Evolutionary conservation across 805 yeast genomes (phyloP), one percentile per base, ranked within the genome.

Genomic region (Tetrapisispora fleetii): DNA sequence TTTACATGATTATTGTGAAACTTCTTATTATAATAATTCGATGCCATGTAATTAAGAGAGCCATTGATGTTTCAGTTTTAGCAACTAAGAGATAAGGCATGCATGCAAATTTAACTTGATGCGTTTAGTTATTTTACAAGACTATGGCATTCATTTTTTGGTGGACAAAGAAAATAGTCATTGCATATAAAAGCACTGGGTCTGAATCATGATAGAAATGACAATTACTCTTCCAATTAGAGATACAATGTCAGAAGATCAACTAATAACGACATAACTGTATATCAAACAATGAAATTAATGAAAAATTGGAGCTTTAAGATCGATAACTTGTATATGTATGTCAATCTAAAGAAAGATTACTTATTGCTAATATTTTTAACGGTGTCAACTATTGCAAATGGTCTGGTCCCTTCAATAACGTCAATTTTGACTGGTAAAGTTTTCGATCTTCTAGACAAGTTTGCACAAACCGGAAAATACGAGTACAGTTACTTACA

Each of bases 351-450:
- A 1, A 37, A 49, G 11, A 53, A 54, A 14, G 73, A 70, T 49
- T 45, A 50, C 4, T 38, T 51, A 2, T 24, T 67, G 1, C 32
- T 68, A 8, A 1, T 49, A 3, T n/a, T 65, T 9, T 74, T 72
- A 1, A 19, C 59, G 0, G 2, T 70, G 0, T 54, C 74, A n/a
- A 75, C 84, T 17, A 53, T 71, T 10, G 53, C 74, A 1, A 70
- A 80, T n/a, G 79, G 89, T 0, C 58, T 77, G 2, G 76, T 77
- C 0, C 78, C 86, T 0, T 81, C 87, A 0, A 71, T 76, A 2
- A 74, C 78, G 18, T 76, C 95, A 0, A 71, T 85, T 3, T 56
- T 89, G 14, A 76, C 83, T 51, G 93, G 95, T 3, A 65, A 75
- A 48, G 72, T 84, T 0, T 85, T 90, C 55, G 64, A 69, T 28